Evolutionary conservation across 2,329 filamentous ascomycete genomes (phyloP).

Genomic region (Nemania sp.): DNA sequence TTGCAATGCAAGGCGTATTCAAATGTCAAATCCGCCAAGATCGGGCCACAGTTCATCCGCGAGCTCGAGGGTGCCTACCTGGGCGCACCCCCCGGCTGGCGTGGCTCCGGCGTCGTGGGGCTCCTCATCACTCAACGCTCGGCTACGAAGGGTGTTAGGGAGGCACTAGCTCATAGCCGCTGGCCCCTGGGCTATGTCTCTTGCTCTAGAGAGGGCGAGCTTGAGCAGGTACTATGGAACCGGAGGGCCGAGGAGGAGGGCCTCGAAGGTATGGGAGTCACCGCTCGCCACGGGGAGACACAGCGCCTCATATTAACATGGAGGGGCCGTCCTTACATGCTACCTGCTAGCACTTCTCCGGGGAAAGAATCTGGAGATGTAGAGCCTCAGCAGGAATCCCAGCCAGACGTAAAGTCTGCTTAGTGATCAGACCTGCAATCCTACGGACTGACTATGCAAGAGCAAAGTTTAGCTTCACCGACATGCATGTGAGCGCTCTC

Average conservation of each 20-base stretch:
- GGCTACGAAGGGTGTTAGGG: slow-evolving; percentile 82
- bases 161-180: slow-evolving; percentile 74
- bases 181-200: slow-evolving; percentile 80
- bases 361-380: not conserved
- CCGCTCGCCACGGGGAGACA: slow-evolving; percentile 49
- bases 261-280: slow-evolving; percentile 69
- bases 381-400: not conserved
- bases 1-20: slow-evolving; percentile 75
- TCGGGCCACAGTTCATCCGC: slow-evolving; percentile 72
- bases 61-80: slow-evolving; percentile 84
- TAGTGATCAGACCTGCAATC: not conserved
- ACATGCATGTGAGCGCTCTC: no score
- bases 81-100: slow-evolving; percentile 79
- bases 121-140: slow-evolving; percentile 76
- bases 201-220: slow-evolving; percentile 66
- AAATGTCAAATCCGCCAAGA: slow-evolving; percentile 55
- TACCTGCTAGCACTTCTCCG: not conserved
- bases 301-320: slow-evolving; percentile 64
- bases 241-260: slow-evolving; percentile 70
- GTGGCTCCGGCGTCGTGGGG: slow-evolving; percentile 72
- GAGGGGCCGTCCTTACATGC: slow-evolving; percentile 57
- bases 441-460: no score
- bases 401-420: not conserved
- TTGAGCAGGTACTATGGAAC: slow-evolving; percentile 82
- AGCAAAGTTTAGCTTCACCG: no score